Evolutionary conservation across 1,284 basidiomycete genomes (phyloP).

Genomic region (Quambalaria eucalypti): DNA sequence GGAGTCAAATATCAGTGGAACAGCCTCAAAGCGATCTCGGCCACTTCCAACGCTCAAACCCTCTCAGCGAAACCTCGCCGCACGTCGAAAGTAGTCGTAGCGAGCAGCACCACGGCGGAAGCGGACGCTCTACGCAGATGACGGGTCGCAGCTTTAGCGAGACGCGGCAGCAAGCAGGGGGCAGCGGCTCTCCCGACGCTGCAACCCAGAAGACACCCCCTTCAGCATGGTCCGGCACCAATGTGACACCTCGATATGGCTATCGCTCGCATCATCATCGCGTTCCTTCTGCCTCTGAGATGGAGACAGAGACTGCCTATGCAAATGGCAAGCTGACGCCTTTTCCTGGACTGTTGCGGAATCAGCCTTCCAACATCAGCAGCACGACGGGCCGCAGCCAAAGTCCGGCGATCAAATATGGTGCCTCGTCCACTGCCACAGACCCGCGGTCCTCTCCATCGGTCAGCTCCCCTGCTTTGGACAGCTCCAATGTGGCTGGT

Average conservation of each 20-base stretch:
- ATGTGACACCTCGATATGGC: no score
- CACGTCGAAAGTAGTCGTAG: no score
- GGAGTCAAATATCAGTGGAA: no score
- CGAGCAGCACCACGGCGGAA: background rate
- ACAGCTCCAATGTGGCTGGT: background rate
- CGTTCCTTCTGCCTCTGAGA: background rate
- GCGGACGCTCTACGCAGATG: background rate
- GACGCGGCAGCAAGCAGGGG: no score
- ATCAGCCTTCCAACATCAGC: background rate
- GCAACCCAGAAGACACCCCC: no score
- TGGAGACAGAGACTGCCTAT: background rate
- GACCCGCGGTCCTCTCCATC: background rate
- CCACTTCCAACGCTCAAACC: no score
- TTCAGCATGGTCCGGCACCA: no score
- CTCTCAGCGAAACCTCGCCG: no score
- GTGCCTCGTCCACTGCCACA: background rate
- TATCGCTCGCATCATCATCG: background rate
- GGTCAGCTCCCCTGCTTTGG: background rate
- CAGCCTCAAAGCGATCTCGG: no score
- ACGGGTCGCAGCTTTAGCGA: background rate
- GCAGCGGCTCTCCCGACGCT: no score
- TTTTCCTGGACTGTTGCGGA: constrained; percentile 19
- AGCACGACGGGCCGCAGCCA: background rate
- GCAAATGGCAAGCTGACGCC: constrained; percentile 27
- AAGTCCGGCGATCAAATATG: background rate